phyloP scores from a whole-genome alignment of 108 stramenopile species.

The Pinguiococcus pyrenoidosus region DNA sequence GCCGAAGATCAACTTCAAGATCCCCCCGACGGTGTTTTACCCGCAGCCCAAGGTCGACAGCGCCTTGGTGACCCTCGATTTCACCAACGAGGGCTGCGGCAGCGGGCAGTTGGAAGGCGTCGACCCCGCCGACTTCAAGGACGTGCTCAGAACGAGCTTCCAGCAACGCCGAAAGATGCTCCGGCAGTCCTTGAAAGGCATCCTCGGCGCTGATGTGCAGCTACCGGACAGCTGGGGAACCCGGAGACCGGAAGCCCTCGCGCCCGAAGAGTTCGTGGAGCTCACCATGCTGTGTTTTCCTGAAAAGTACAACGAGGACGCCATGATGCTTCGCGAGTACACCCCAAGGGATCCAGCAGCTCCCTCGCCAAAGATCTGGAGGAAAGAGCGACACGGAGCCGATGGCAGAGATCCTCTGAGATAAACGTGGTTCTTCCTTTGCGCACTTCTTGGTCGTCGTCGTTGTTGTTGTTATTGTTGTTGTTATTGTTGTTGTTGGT shows the following conservation, averaged over 20 bases:
- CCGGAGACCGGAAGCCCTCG: constrained; percentile 77
- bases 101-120: constrained; percentile 41
- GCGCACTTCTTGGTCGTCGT: too few relatives aligned
- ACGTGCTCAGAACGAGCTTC: constrained; percentile 70
- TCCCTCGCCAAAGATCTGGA: too few relatives aligned
- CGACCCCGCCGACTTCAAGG: constrained; percentile 52
- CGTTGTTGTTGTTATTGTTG: too few relatives aligned
- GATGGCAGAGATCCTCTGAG: too few relatives aligned
- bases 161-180: constrained; percentile 88
- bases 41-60: constrained; percentile 89
- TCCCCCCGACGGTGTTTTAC: constrained; percentile 93
- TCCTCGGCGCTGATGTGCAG: constrained; percentile 32
- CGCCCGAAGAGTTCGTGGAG: constrained; percentile 80
- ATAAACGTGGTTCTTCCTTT: too few relatives aligned
- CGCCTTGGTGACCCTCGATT: constrained; percentile 77
- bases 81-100: constrained; percentile 22
- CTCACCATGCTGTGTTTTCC: constrained; percentile 62
- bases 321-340: too few relatives aligned
- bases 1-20: constrained; percentile 72
- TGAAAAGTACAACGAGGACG: too few relatives aligned
- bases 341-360: too few relatives aligned
- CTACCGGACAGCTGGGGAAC: constrained; percentile 63
- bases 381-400: too few relatives aligned
- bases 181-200: constrained; percentile 63
- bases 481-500: too few relatives aligned